A percentile compares a stretch with the other conserved stretches of the same genome.
Conservation (phyloP, 2,329 filamentous ascomycete genomes). For the Cyphellophora attinorum region DNA sequence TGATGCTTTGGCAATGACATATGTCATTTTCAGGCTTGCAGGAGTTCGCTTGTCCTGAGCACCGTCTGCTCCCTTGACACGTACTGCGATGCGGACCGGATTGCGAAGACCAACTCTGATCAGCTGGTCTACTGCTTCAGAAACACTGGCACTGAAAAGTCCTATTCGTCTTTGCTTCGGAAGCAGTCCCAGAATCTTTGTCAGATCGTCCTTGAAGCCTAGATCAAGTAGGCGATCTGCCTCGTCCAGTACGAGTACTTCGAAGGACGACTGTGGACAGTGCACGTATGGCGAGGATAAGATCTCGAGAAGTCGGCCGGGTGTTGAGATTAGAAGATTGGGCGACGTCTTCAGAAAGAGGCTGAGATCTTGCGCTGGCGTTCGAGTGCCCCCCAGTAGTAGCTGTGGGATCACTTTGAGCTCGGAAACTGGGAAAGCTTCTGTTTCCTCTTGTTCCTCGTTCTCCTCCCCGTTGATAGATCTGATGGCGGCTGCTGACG, state of each 20-base stretch:
- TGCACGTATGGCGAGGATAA: constrained; percentile 79
- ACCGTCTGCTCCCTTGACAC: constrained; percentile 69
- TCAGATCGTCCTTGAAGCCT: constrained; percentile 85
- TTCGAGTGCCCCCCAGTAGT: constrained; percentile 73
- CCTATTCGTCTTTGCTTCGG: constrained; percentile 92
- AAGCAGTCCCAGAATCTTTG: constrained; percentile 61
- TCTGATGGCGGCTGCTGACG: constrained; percentile 50
- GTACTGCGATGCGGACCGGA: constrained; percentile 88
- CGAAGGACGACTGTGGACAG: constrained; percentile 79
- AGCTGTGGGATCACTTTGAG: constrained; percentile 70
- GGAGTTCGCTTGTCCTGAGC: constrained; percentile 80
- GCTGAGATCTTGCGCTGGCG: constrained; percentile 75
- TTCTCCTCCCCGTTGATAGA: constrained; percentile 29
- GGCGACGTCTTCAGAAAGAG: constrained; percentile 74
- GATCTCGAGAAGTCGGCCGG: constrained; percentile 79
- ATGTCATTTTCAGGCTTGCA: constrained; percentile 81
- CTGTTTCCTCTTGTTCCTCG: constrained; percentile 19
- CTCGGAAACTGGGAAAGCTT: constrained; percentile 23
- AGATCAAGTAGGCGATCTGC: constrained; percentile 86
- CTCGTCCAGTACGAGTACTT: constrained; percentile 87
- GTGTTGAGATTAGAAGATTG: constrained; percentile 83
- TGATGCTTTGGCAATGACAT: constrained; percentile 63
- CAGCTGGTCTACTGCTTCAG: constrained; percentile 85
- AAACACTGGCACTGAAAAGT: constrained; percentile 91
- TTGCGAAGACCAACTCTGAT: constrained; percentile 87